Evolutionary conservation across 1,284 basidiomycete species (phyloP).

Genomic region (Pseudozyma pruni): DNA sequence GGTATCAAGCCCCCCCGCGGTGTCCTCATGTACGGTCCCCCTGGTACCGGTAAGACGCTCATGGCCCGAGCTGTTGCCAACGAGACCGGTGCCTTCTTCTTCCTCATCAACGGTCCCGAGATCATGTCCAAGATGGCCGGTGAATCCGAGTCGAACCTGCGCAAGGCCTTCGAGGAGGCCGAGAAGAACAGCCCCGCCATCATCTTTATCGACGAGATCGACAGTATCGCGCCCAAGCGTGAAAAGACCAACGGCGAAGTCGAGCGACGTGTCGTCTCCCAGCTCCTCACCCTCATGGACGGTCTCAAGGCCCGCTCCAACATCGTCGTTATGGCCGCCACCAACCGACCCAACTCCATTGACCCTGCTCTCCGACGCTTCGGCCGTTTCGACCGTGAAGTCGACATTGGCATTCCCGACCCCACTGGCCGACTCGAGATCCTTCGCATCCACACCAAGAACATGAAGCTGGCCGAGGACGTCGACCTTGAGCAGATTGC

Average conservation of each 20-base stretch:
- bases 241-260: conserved; percentile 99
- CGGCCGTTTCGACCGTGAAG: conserved; percentile 98
- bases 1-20: conserved; percentile 97
- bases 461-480: conserved; percentile 98
- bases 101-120: conserved; percentile 98
- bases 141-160: conserved; percentile 94
- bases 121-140: conserved; percentile 99
- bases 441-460: conserved; percentile 98
- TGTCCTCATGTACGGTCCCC: conserved; percentile 68
- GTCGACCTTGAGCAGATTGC: conserved; percentile 97
- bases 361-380: conserved; percentile 97
- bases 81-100: conserved; percentile 99
- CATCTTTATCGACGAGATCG: conserved; percentile 99
- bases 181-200: conserved; percentile 99
- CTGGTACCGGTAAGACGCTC: conserved; percentile 68
- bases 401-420: conserved; percentile 98
- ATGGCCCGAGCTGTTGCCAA: conserved; percentile 99
- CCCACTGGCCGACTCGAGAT: conserved; percentile 98
- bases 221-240: conserved; percentile 98
- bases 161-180: conserved; percentile 98
- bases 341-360: conserved; percentile 98
- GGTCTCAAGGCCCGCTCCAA: conserved; percentile 98
- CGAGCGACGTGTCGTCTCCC: conserved; percentile 97
- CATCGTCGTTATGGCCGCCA: conserved; percentile 99
- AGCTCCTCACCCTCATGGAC: conserved; percentile 97